Evolutionary conservation across 257 asterid species (phyloP), one percentile per base, ranked within the genome.

Genomic region (Capsicum baccatum): DNA sequence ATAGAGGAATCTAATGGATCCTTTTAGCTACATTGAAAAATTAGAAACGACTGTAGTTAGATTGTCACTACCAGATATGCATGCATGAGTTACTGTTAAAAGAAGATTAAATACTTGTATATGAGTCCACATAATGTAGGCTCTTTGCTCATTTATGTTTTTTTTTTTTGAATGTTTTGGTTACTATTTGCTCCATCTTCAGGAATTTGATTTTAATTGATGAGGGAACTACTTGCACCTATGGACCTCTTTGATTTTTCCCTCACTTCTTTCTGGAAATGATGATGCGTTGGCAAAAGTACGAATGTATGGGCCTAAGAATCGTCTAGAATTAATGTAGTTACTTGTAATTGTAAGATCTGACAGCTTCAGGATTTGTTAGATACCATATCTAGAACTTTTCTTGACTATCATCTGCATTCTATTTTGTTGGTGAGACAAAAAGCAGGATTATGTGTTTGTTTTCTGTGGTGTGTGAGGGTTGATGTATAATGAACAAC

Each of bases 141-240:
- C 14, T 69, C 55, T n/a, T 69, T 69, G 79, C 11, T 15, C 79
- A 15, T 69, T 69, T 19, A 21, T 63, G 16, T 60, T 16, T 58
- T 19, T 6, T 6, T 57, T 63, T 5, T n/a, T 26, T 26, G 33
- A 26, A 13, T 64, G 44, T 26, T 64, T 33, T 64, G 44, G 71
- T 64, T 63, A 26, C 11, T 42, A 63, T 63, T 63, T 63, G 42
- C 70, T 21, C 70, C 70, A 63, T 63, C 39, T 63, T 63, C 44
- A 26, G 71, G 71, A 64, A 64, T 64, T 64, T 64, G 71, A 64
- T 64, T 64, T 33, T 64, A 16, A 64, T 64, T 64, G 17, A 64
- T 64, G 71, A 64, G 15, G 47, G 71, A 64, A 64, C 47, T 64
- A 33, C 71, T 26, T 26, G 16, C 5, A 15, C 42, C 44, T 26